phyloP scores from a whole-genome alignment of 495 filamentous ascomycete genomes.

The Tirmania nivea region DNA sequence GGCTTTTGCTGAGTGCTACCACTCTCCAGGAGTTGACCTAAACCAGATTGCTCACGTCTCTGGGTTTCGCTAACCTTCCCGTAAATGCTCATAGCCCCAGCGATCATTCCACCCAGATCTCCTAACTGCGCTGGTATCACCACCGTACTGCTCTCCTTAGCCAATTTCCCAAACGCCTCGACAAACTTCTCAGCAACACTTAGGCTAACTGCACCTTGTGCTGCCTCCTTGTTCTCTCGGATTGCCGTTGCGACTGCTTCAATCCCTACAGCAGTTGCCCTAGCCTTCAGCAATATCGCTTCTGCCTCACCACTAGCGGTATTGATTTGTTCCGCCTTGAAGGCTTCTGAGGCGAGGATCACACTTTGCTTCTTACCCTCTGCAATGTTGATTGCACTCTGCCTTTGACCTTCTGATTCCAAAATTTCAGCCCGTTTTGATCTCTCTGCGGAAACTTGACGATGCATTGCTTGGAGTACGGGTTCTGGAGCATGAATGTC shows the following conservation, averaged over 20 bases:
- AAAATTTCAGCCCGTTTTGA: constrained; percentile 94
- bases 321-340: constrained; percentile 79
- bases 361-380: constrained; percentile 91
- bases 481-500: constrained; percentile 91
- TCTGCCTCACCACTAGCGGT: constrained; percentile 75
- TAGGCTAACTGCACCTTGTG: constrained; percentile 62
- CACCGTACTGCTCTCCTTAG: constrained; percentile 80
- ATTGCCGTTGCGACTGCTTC: constrained; percentile 62
- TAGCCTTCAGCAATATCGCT: constrained; percentile 66
- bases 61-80: constrained; percentile 82
- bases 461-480: constrained; percentile 92
- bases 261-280: constrained; percentile 72
- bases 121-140: constrained; percentile 94
- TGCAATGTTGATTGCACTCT: constrained; percentile 94
- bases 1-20: background rate
- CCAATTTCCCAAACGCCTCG: constrained; percentile 76
- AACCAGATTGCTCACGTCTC: constrained; percentile 21
- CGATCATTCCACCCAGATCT: constrained; percentile 95
- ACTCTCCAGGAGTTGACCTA: background rate
- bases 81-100: constrained; percentile 84
- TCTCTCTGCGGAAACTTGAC: constrained; percentile 88
- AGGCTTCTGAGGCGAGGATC: constrained; percentile 86
- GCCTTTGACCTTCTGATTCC: constrained; percentile 84
- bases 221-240: constrained; percentile 41
- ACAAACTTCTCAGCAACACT: constrained; percentile 95